These are phyloP conservation scores for Hydrangea macrophylla DNA, from an alignment of 148 eudicot species.

Conservation along the genomic window DNA sequence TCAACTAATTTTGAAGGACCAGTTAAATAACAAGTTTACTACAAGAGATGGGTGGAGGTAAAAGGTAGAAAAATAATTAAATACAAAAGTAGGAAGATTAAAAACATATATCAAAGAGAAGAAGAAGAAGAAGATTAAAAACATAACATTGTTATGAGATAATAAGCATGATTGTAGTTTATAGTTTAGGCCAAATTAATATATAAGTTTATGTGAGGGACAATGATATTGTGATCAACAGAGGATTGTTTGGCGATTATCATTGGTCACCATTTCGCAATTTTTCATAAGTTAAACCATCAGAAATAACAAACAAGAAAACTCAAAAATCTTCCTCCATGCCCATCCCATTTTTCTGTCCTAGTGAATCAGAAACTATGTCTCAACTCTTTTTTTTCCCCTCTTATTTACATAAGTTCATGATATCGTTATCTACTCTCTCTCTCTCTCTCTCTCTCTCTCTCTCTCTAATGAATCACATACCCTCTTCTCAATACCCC, in stretches of 20 bases:
- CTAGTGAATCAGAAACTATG: background rate
- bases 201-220: background rate
- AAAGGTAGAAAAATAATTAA: background rate
- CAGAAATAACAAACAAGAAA: background rate
- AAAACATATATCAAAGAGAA: background rate
- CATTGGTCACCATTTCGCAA: background rate
- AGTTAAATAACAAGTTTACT: background rate
- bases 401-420: background rate
- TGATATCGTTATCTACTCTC: background rate
- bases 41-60: slow-evolving; percentile 9
- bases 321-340: background rate
- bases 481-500: background rate
- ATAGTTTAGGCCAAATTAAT: background rate
- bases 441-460: slow-evolving; percentile 1
- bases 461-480: background rate
- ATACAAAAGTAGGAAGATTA: no score
- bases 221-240: background rate
- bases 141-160: background rate
- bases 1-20: background rate
- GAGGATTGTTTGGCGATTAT: background rate
- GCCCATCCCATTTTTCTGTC: background rate
- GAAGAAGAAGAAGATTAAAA: background rate
- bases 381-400: background rate
- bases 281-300: background rate
- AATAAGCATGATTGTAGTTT: background rate